Evolutionary conservation across 768 basidiomycete species (phyloP).

Genomic region (Jaapia argillacea): DNA sequence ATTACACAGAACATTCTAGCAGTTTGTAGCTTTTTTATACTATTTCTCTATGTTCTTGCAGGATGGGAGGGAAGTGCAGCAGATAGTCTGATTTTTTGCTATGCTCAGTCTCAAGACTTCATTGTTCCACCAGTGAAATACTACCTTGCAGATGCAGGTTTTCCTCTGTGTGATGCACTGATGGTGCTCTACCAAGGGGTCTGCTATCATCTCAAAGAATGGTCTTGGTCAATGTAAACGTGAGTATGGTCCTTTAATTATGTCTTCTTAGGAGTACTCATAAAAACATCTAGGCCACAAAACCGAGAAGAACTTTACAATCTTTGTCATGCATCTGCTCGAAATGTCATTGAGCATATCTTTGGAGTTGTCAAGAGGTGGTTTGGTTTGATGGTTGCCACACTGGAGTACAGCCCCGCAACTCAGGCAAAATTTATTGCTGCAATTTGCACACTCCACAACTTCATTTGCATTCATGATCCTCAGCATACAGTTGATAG

Average conservation of each 20-base stretch:
- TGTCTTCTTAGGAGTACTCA: neutral
- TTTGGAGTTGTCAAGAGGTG: slow-evolving; percentile 14
- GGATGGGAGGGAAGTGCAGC: slow-evolving; percentile 21
- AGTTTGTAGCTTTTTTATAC: slow-evolving; percentile 12
- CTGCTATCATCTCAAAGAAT: slow-evolving; percentile 24
- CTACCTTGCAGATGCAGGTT: slow-evolving; percentile 25
- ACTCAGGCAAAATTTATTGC: slow-evolving; percentile 18
- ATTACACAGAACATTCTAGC: slow-evolving; percentile 22
- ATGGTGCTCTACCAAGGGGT: slow-evolving; percentile 20
- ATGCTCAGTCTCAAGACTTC: slow-evolving; percentile 14
- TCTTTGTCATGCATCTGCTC: slow-evolving; percentile 7
- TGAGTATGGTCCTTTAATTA: neutral
- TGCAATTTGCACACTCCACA: slow-evolving; percentile 20
- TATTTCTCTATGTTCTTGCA: slow-evolving; percentile 17
- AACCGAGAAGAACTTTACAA: slow-evolving; percentile 13
- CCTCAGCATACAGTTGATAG: neutral
- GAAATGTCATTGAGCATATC: slow-evolving; percentile 14
- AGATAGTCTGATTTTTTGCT: slow-evolving; percentile 15
- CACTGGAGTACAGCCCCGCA: slow-evolving; percentile 14
- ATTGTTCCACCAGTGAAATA: slow-evolving; percentile 14
- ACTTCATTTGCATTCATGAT: slow-evolving; percentile 22
- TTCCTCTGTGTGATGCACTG: slow-evolving; percentile 13
- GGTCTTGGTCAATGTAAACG: slow-evolving; percentile 13
- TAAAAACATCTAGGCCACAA: slow-evolving; percentile 6
- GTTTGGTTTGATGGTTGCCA: slow-evolving; percentile 6